These are phyloP conservation scores for Parmales sp. DNA, from an alignment of 108 stramenopile species.

Conservation along the genomic window DNA sequence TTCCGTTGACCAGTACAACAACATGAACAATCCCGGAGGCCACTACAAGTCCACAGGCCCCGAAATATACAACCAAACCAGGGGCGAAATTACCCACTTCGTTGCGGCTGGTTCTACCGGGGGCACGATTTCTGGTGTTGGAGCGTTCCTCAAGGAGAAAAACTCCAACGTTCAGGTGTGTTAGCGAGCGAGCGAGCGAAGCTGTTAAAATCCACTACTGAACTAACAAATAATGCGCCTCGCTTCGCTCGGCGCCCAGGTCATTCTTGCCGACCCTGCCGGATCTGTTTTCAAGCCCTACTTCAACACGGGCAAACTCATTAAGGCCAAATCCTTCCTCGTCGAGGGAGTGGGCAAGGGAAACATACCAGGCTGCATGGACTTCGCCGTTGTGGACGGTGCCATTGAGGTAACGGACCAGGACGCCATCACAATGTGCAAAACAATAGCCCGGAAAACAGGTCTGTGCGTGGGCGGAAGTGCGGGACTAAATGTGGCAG, in stretches of 20 bases:
- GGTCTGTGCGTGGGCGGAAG: constrained; percentile 13
- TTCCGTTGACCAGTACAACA: constrained; percentile 51
- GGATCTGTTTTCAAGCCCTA: constrained; percentile 8
- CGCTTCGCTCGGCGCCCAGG: too few species aligned
- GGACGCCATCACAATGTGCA: constrained; percentile 14
- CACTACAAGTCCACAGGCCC: constrained; percentile 22
- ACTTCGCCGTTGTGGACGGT: constrained; percentile 11
- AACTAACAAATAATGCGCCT: too few species aligned
- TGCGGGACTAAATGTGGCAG: constrained; percentile 15
- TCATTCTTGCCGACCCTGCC: constrained; percentile 15
- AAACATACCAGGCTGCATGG: constrained; percentile 10
- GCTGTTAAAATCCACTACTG: too few species aligned
- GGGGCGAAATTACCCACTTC: constrained; percentile 14
- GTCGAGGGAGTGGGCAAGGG: constrained; percentile 23
- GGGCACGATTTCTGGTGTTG: constrained; percentile 19
- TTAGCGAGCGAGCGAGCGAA: too few species aligned
- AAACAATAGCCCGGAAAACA: not conserved
- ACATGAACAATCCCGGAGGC: constrained; percentile 17
- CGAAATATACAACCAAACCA: constrained; percentile 21
- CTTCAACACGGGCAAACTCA: constrained; percentile 12
- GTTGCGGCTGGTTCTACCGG: constrained; percentile 23
- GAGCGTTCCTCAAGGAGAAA: not conserved
- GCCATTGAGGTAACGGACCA: constrained; percentile 11
- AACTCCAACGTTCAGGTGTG: constrained; percentile 4
- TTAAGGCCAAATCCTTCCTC: not conserved